A percentile compares a stretch with the other conserved stretches of the same genome.
These are phyloP conservation scores for Arachnopeziza araneosa DNA, from an alignment of 2,329 filamentous ascomycete genomes.

Conservation along the genomic window DNA sequence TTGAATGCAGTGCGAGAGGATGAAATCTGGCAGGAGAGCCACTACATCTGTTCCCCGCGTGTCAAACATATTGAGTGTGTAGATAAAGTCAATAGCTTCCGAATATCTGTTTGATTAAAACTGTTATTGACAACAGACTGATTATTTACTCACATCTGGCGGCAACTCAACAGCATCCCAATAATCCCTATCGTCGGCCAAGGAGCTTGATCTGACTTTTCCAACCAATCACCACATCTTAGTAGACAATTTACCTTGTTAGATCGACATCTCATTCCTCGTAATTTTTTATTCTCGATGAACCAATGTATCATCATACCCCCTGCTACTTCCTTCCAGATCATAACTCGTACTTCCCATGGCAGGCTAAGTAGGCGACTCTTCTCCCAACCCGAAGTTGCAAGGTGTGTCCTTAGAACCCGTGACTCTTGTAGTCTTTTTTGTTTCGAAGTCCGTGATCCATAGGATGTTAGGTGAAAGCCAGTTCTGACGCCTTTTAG, in stretches of 20 bases:
- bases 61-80: conserved; percentile 1
- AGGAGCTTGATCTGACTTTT: neutral
- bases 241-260: neutral
- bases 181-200: conserved; percentile 1
- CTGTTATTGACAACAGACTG: neutral
- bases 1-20: neutral
- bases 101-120: neutral
- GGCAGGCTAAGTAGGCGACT: conserved; percentile 1
- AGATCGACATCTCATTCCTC: neutral
- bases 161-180: conserved; percentile 4
- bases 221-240: neutral
- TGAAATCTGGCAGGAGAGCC: neutral
- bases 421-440: neutral
- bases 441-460: neutral
- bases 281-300: neutral
- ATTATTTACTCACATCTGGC: conserved; percentile 3
- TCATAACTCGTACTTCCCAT: conserved; percentile 7
- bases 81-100: conserved; percentile 3
- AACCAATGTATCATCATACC: conserved; percentile 5
- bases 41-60: neutral
- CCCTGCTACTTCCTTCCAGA: conserved; percentile 2
- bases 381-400: neutral
- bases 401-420: neutral
- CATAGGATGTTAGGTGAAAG: neutral
- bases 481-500: neutral